phyloP scores from a whole-genome alignment of 139 green algal species.

The Coelastrella sp. region DNA sequence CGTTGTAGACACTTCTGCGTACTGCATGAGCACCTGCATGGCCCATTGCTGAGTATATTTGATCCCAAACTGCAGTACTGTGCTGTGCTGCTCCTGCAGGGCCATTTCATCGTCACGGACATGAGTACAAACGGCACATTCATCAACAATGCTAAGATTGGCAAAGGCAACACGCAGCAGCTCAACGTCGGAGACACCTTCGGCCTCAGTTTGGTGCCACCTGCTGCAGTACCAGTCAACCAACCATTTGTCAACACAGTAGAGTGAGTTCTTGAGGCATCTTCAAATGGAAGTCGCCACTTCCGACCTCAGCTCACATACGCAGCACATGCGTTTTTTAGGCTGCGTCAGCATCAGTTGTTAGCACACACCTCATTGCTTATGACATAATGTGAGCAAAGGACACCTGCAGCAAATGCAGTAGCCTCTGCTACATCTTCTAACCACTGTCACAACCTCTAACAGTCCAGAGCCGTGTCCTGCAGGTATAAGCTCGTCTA shows the following conservation, averaged over 20 bases:
- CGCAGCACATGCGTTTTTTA: neutral
- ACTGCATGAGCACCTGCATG: neutral
- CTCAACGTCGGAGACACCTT: conserved; percentile 9
- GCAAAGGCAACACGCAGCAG: neutral
- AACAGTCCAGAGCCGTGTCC: neutral
- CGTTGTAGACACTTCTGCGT: neutral
- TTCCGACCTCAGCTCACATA: neutral
- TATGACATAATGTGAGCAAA: too few relatives aligned
- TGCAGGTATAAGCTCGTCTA: neutral
- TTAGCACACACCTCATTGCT: too few relatives aligned
- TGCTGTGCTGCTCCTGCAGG: conserved; percentile 5
- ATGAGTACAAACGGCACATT: conserved; percentile 44
- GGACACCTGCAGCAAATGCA: too few relatives aligned
- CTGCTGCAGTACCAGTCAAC: neutral
- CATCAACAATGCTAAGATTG: conserved; percentile 15
- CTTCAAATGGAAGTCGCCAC: too few relatives aligned
- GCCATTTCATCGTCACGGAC: conserved; percentile 21
- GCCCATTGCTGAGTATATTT: neutral
- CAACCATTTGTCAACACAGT: conserved; percentile 21
- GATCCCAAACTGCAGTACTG: neutral
- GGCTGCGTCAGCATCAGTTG: too few relatives aligned
- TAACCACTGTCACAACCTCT: neutral
- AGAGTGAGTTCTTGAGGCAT: conserved; percentile 12
- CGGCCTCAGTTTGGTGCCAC: conserved; percentile 13
- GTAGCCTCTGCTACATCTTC: too few relatives aligned